phyloP scores from a whole-genome alignment of 169 alveolate genomes.

The Babesia bovis region DNA sequence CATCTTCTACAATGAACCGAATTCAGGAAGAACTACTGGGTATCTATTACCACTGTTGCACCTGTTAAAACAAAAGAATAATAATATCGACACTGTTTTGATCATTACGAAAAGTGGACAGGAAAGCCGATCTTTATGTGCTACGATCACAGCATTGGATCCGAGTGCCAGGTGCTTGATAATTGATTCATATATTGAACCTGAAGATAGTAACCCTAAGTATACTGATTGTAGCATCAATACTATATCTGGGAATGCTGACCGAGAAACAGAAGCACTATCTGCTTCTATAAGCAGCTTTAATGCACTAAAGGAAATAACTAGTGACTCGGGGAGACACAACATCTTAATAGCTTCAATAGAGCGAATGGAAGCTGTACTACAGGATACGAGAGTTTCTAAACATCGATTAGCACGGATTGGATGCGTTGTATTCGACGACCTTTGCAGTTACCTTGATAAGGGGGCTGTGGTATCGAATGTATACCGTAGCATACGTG shows the following conservation, averaged over 20 bases:
- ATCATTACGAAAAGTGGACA: constrained; percentile 10
- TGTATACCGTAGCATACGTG: not conserved
- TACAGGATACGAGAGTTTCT: not conserved
- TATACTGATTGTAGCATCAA: not conserved
- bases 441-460: constrained; percentile 8
- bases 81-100: not conserved
- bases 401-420: not conserved
- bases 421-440: constrained; percentile 27
- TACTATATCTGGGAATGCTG: not conserved
- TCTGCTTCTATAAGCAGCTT: not conserved
- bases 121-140: not conserved
- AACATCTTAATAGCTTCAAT: constrained; percentile 3
- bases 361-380: not conserved
- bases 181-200: not conserved
- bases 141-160: constrained; percentile 10
- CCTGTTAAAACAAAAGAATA: not conserved
- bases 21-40: constrained; percentile 51
- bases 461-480: not conserved
- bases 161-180: constrained; percentile 15
- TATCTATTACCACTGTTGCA: constrained; percentile 53
- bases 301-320: not conserved
- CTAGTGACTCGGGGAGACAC: not conserved
- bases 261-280: too few relatives aligned
- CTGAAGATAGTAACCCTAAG: not conserved
- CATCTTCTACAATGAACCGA: constrained; percentile 38